A percentile compares a stretch with the other conserved stretches of the same genome.
Evolutionary conservation across 2,329 filamentous ascomycete species (phyloP).

Genomic region (Beauveria caledonica): DNA sequence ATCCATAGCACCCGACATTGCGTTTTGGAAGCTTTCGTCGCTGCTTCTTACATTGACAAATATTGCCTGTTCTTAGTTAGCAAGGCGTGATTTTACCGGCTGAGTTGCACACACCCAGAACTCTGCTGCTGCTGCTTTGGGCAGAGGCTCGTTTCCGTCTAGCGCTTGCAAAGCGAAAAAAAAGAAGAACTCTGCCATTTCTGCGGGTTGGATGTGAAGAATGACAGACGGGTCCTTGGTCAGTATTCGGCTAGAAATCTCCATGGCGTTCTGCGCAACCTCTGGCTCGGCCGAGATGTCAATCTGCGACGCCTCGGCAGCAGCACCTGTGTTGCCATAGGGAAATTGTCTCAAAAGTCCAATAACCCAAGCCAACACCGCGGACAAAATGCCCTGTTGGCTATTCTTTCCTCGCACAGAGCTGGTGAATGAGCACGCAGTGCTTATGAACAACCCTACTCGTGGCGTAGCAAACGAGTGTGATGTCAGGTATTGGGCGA

Average conservation of each 20-base stretch:
- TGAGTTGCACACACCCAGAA: conserved; percentile 57
- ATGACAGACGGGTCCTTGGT: conserved; percentile 53
- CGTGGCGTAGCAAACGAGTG: conserved; percentile 54
- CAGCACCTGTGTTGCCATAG: background rate
- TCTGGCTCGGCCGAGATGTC: conserved; percentile 64
- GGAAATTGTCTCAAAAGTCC: conserved; percentile 52
- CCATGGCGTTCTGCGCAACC: conserved; percentile 64
- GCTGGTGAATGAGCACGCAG: conserved; percentile 61
- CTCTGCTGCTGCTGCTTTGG: conserved; percentile 63
- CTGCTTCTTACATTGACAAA: conserved; percentile 10
- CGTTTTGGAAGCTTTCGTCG: conserved; percentile 15
- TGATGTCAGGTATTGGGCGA: conserved; percentile 58
- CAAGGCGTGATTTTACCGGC: background rate
- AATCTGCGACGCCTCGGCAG: conserved; percentile 23
- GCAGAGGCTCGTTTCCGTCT: conserved; percentile 62
- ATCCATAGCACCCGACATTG: conserved; percentile 41
- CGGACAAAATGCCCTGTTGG: conserved; percentile 39
- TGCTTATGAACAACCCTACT: conserved; percentile 61
- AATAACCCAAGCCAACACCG: conserved; percentile 54
- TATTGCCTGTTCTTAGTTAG: conserved; percentile 6
- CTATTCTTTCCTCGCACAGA: conserved; percentile 41
- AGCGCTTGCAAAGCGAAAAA: conserved; percentile 64
- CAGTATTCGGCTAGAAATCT: conserved; percentile 59
- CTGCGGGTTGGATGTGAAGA: conserved; percentile 46
- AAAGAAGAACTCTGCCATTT: conserved; percentile 58